Base-by-base conservation (phyloP, 169 alveolate species). In the Plasmodium knowlesi region DNA sequence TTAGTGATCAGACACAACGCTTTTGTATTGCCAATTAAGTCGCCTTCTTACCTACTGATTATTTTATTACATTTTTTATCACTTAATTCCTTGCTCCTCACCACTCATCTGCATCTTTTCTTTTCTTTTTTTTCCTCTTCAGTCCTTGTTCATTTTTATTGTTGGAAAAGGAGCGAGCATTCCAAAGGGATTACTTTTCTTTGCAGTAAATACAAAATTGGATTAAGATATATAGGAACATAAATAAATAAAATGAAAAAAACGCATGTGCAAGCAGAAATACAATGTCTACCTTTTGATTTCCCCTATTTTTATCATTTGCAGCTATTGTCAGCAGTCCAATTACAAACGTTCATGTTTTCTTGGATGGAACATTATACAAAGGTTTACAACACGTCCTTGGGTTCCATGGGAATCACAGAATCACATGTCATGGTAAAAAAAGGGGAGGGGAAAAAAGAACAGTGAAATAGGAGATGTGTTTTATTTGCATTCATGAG, bases 311-410 rank as follows among this genome's bases (percentile, higher is more conserved):
- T 5, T 5, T 82, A 22, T 22, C 71, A 10, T 30, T 82, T 82
- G 25, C 54, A 84, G 92, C 12, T 84, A 22, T 71, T 84, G 41
- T 41, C 92, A 3, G 32, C 14, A 16, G 80, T 86, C 9, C 93
- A 86, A 8, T 53, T 86, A 8, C 72, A 74, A 10, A 25, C 82
- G 22, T 86, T 74, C 73, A 43, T 86, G 57, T 32, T 86, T 74
- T 86, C 93, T 57, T 86, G 93, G 93, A 30, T 86, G 9, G 93
- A 86, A 70, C 73, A 86, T 76, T 76, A 86, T 50, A 76, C 88
- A 70, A 73, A 76, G 43, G 85, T 78, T 9, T 86, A 50, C 70
- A 86, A 86, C 82, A 86, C 93, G 14, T 34, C 93, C 72, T 1
- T 74, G 10, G 93, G 88, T 4, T n/a, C 71, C 54, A 30, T 86